phyloP scores from a whole-genome alignment of 768 basidiomycete species.

The Cystoderma amianthinum region DNA sequence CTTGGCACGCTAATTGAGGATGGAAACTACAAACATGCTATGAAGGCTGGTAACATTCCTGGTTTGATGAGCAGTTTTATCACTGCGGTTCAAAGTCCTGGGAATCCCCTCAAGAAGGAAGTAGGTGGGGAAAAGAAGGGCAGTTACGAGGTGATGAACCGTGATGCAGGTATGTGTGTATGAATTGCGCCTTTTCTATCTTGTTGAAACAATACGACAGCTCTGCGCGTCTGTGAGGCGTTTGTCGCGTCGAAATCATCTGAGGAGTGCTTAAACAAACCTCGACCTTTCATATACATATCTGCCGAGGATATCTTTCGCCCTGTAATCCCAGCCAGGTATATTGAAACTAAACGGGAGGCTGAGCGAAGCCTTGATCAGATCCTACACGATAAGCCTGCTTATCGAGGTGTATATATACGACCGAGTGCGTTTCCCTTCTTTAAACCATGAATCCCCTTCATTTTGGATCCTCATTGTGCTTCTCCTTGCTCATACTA shows the following conservation, averaged over 20 bases:
- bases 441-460: background rate
- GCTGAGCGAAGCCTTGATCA: conserved; percentile 69
- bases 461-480: conserved; percentile 6
- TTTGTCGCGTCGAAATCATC: conserved; percentile 45
- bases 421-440: conserved; percentile 68
- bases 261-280: conserved; percentile 15
- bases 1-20: conserved; percentile 87
- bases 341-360: conserved; percentile 92
- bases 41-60: conserved; percentile 52
- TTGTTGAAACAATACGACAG: conserved; percentile 24
- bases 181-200: conserved; percentile 1
- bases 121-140: conserved; percentile 20
- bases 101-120: conserved; percentile 55
- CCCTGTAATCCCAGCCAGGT: conserved; percentile 77
- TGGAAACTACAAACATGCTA: conserved; percentile 68
- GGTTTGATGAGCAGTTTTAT: conserved; percentile 28
- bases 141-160: conserved; percentile 79
- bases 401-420: conserved; percentile 70
- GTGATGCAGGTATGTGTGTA: conserved; percentile 83
- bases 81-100: conserved; percentile 23
- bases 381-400: conserved; percentile 34
- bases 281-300: conserved; percentile 83
- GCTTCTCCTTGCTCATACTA: conserved; percentile 1
- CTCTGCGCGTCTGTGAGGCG: conserved; percentile 71
- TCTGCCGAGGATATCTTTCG: conserved; percentile 94